Conservation (phyloP, 2,329 filamentous ascomycete species). For the Paraphoma chrysanthemicola region DNA sequence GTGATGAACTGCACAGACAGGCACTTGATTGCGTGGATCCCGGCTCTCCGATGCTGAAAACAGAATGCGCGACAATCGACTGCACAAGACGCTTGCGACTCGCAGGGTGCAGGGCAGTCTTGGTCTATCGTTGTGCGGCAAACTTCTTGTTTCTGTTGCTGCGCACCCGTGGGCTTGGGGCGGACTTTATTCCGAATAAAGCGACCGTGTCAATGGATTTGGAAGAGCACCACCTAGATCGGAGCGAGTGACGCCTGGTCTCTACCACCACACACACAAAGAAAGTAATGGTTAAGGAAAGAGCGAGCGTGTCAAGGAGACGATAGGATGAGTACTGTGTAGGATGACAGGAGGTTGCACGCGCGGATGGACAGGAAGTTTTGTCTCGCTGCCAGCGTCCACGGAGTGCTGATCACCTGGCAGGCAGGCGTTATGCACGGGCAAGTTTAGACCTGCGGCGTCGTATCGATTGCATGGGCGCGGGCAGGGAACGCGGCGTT, state of each 20-base stretch:
- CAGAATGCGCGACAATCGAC: too few species aligned
- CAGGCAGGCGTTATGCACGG: constrained; percentile 12
- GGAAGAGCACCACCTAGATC: neutral
- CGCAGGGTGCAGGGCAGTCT: neutral
- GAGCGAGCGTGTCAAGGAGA: constrained; percentile 34
- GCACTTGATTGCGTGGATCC: neutral
- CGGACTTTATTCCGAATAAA: constrained; percentile 21
- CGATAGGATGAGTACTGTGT: constrained; percentile 4
- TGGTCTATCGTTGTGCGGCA: constrained; percentile 1
- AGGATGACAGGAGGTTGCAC: constrained; percentile 19
- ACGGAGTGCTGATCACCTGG: constrained; percentile 36
- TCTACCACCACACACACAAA: constrained; percentile 3
- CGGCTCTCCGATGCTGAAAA: neutral
- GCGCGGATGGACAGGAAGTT: constrained; percentile 26
- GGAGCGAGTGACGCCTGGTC: constrained; percentile 6
- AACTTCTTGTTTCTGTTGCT: constrained; percentile 12
- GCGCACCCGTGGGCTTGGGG: constrained; percentile 16
- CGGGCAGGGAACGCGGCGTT: neutral
- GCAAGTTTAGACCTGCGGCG: constrained; percentile 34
- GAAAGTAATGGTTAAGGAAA: constrained; percentile 15
- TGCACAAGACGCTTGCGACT: constrained; percentile 9
- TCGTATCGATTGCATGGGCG: constrained; percentile 10
- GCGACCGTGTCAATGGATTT: constrained; percentile 4
- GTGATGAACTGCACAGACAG: neutral
- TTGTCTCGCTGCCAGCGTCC: constrained; percentile 21